phyloP scores from a whole-genome alignment of 2,329 filamentous ascomycete genomes.

The Colletotrichum chrysophilum region DNA sequence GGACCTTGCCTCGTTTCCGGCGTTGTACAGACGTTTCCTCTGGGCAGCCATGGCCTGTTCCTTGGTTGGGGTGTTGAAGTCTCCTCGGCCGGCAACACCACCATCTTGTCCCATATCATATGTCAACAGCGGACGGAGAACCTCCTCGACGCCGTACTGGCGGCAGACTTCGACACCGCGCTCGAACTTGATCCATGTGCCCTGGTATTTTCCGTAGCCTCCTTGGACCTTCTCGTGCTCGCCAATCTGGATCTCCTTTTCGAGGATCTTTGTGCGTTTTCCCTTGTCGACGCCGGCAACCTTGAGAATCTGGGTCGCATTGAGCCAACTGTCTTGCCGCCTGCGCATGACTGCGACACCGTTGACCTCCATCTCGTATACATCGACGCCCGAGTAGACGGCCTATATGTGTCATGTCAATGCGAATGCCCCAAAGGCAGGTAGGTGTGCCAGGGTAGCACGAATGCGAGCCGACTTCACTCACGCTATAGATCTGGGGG shows the following conservation, averaged over 20 bases:
- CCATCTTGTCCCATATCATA: constrained; percentile 84
- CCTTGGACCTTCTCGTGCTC: constrained; percentile 99
- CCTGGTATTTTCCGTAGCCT: constrained; percentile 98
- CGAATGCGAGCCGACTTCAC: constrained; percentile 27
- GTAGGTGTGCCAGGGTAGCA: not conserved
- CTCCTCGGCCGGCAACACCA: constrained; percentile 71
- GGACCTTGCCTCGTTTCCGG: constrained; percentile 70
- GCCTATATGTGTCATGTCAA: constrained; percentile 52
- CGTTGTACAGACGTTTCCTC: constrained; percentile 89
- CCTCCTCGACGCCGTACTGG: constrained; percentile 77
- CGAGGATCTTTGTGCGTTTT: constrained; percentile 94
- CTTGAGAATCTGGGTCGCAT: constrained; percentile 97
- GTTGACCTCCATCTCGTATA: constrained; percentile 99
- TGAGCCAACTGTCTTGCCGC: constrained; percentile 93
- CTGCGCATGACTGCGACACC: constrained; percentile 94
- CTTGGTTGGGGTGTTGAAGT: constrained; percentile 94
- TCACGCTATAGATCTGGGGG: constrained; percentile 68
- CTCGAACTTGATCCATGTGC: constrained; percentile 96
- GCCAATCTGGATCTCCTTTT: constrained; percentile 96
- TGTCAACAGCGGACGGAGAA: constrained; percentile 75
- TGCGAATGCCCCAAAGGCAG: not conserved
- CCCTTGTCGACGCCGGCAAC: constrained; percentile 97
- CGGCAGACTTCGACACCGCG: constrained; percentile 91
- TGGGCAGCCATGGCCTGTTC: constrained; percentile 98
- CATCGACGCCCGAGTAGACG: constrained; percentile 92